Percentiles rank a stretch among this genome's conserved stretches.
phyloP scores from a whole-genome alignment of 768 basidiomycete genomes.

The Trametes meyenii region DNA sequence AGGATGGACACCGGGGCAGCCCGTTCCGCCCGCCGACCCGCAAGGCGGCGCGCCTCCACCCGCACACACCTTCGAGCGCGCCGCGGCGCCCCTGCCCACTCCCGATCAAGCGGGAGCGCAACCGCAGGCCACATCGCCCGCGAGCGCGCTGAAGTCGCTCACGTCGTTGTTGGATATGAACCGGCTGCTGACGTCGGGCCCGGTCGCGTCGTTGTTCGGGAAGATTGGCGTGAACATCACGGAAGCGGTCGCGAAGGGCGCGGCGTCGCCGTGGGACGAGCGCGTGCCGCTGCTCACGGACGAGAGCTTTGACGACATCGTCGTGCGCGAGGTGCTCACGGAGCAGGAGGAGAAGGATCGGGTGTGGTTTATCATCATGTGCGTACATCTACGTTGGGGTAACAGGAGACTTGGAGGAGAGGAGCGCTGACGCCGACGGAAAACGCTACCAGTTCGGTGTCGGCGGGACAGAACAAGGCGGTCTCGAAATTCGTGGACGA shows the following conservation, averaged over 20 bases:
- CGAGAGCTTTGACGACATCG: conserved; percentile 71
- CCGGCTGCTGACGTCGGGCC: conserved; percentile 51
- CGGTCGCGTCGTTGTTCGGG: conserved; percentile 55
- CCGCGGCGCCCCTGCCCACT: background rate
- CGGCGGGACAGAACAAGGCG: conserved; percentile 60
- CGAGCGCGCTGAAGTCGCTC: background rate
- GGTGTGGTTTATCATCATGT: conserved; percentile 83
- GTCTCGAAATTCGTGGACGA: conserved; percentile 72
- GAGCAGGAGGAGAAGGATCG: conserved; percentile 64
- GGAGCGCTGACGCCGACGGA: background rate
- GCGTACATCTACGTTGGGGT: conserved; percentile 32
- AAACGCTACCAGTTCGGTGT: conserved; percentile 50
- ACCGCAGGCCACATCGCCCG: no score
- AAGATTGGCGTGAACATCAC: conserved; percentile 74
- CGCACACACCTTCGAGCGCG: conserved; percentile 13
- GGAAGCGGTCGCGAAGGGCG: conserved; percentile 46
- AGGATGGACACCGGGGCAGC: conserved; percentile 82
- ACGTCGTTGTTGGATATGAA: conserved; percentile 30
- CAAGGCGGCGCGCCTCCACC: conserved; percentile 11
- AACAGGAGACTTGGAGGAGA: no score
- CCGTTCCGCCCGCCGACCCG: conserved; percentile 37
- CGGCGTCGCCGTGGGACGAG: conserved; percentile 57
- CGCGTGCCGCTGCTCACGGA: conserved; percentile 83
- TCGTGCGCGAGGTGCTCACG: conserved; percentile 69
- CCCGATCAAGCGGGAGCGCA: conserved; percentile 12